Percentiles rank a stretch among this genome's conserved stretches.
Evolutionary conservation across 2,329 filamentous ascomycete species (phyloP).

Genomic region (Nothophaeocryptopus gaeumannii): DNA sequence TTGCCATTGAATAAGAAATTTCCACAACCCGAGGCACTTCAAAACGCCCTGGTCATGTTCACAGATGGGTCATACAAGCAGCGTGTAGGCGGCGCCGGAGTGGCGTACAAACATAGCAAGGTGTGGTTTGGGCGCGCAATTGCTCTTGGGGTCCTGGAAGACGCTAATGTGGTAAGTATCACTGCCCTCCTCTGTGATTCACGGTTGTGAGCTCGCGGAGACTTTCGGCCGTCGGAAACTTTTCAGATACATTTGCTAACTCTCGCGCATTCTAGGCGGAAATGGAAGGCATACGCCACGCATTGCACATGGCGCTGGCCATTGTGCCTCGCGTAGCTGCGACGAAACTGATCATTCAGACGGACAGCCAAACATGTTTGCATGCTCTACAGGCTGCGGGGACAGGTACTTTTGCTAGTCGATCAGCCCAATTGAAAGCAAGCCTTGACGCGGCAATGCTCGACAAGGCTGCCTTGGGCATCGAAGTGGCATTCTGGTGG

Average conservation of each 20-base stretch:
- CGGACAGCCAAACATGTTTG: background rate
- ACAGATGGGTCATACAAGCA: background rate
- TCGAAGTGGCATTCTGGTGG: conserved; percentile 3
- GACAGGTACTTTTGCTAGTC: background rate
- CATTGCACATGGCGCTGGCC: background rate
- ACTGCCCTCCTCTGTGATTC: too few relatives aligned
- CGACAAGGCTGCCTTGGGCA: background rate
- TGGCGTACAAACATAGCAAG: background rate
- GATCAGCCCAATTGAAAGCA: background rate
- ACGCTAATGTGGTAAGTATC: background rate
- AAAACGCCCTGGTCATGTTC: background rate
- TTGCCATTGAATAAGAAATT: background rate
- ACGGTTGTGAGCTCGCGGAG: too few relatives aligned
- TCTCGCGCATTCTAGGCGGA: background rate
- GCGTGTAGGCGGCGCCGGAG: background rate
- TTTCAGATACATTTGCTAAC: background rate
- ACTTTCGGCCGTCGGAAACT: too few relatives aligned
- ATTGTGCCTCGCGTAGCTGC: background rate
- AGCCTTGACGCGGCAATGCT: background rate
- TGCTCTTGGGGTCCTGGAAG: background rate
- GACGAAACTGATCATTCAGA: background rate
- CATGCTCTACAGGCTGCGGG: background rate
- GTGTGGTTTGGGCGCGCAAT: conserved; percentile 1
- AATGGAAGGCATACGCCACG: background rate
- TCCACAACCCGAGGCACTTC: background rate